Evolutionary conservation across 1,284 basidiomycete genomes (phyloP), one percentile per base, ranked within the genome.

Genomic region (Irpex rosettiformis): DNA sequence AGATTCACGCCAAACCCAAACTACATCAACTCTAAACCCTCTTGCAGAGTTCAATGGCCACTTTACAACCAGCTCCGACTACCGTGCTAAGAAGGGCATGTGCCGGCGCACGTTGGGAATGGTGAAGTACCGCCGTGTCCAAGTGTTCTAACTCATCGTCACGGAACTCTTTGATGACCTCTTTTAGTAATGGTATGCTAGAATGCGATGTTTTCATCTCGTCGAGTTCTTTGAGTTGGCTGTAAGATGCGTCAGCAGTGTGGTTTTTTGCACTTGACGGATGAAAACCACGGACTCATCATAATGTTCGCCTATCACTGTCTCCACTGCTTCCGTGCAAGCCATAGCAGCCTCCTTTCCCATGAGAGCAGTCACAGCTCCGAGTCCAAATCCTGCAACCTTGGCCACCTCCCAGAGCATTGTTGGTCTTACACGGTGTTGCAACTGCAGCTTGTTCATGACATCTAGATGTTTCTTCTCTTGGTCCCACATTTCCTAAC

Each of bases 271-370:
- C 2, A 3, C 22, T 2, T 21, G 55, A 51, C 59, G 40, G 58
- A 49, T 42, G 27, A 28, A 48, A 49, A 54, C n/a, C 4, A 81
- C 93, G 72, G 71, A 96, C 95, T 98, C 94, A 72, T 98, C 94
- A 68, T 98, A 98, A 71, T 98, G 96, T 72, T 98, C 96, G 27
- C 96, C 96, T 58, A 98, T 98, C 53, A 95, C 94, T 0, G 94
- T 98, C 74, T 98, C 96, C 3, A 98, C 95, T 0, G 96, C 96
- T 72, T 98, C 96, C 0, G 96, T 98, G 67, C 95, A 98, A 2
- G 96, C 96, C 96, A 98, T 98, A 1, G 96, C 95, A 5, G 94
- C 94, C 65, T 98, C 88, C 67, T 88, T 91, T 16, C 96, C 92
- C 82, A 98, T 81, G 18, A 96, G 72, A 0, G 94, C 96, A 0